Conservation (phyloP, 2,329 filamentous ascomycete species). For the Trichoderma lentiforme region DNA sequence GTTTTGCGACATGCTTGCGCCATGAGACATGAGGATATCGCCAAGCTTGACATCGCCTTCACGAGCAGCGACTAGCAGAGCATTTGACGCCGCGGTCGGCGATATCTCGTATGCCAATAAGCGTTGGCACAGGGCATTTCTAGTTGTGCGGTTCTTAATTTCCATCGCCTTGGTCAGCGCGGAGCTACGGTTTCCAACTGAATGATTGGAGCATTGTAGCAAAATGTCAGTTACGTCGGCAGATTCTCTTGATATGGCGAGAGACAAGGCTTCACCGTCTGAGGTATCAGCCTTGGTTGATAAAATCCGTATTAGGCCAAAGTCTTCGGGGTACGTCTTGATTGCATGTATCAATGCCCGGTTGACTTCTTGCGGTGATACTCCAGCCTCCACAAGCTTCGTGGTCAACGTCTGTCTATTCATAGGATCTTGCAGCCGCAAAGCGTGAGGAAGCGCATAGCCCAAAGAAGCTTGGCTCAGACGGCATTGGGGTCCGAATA, state of each 20-base stretch:
- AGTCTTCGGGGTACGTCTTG: constrained; percentile 45
- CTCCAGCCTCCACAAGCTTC: constrained; percentile 48
- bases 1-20: constrained; percentile 49
- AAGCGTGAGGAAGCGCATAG: constrained; percentile 49
- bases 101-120: constrained; percentile 47
- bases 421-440: constrained; percentile 50
- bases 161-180: constrained; percentile 44
- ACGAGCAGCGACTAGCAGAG: constrained; percentile 48
- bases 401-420: constrained; percentile 50
- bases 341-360: constrained; percentile 52
- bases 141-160: constrained; percentile 37
- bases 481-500: constrained; percentile 39
- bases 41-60: constrained; percentile 53
- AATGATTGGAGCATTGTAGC: constrained; percentile 37
- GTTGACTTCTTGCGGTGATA: constrained; percentile 46
- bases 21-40: constrained; percentile 48
- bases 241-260: constrained; percentile 45
- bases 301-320: constrained; percentile 46
- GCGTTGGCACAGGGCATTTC: constrained; percentile 43
- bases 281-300: constrained; percentile 46
- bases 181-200: constrained; percentile 36
- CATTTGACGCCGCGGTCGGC: constrained; percentile 45
- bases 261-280: constrained; percentile 47
- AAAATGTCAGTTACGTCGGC: constrained; percentile 47
- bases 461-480: constrained; percentile 45